phyloP scores from a whole-genome alignment of 2,329 filamentous ascomycete species.

The Fusarium hainanense region DNA sequence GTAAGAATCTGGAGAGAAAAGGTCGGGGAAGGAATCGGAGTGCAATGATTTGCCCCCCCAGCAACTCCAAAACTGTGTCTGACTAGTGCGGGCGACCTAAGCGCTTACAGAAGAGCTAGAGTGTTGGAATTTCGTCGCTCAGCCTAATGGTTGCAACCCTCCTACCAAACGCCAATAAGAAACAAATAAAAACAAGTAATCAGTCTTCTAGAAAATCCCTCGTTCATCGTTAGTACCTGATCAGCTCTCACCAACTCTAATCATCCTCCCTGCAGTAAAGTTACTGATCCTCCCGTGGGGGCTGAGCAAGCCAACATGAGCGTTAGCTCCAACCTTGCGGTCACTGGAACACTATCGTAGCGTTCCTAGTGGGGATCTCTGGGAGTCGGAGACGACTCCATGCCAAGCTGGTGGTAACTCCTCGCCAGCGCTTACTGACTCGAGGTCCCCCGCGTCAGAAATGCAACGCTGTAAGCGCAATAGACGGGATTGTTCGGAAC shows the following conservation, averaged over 20 bases:
- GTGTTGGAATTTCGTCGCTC: not conserved
- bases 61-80: not conserved
- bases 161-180: not conserved
- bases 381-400: not conserved
- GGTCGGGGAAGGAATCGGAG: not conserved
- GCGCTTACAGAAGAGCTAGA: not conserved
- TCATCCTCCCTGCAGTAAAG: not conserved
- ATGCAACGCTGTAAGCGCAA: not conserved
- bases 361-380: not conserved
- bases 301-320: not conserved
- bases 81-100: not conserved
- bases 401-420: not conserved
- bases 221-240: conserved; percentile 4
- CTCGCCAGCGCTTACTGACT: not conserved
- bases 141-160: not conserved
- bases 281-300: not conserved
- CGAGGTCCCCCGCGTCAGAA: conserved; percentile 2
- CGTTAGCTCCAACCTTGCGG: not conserved
- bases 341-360: not conserved
- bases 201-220: conserved; percentile 13
- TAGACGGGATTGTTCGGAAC: conserved; percentile 19
- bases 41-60: not conserved
- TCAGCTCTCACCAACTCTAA: not conserved
- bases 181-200: not conserved
- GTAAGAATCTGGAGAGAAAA: not conserved